Evolutionary conservation across 148 eudicot genomes (phyloP).

Genomic region (Chenopodium suecicum): DNA sequence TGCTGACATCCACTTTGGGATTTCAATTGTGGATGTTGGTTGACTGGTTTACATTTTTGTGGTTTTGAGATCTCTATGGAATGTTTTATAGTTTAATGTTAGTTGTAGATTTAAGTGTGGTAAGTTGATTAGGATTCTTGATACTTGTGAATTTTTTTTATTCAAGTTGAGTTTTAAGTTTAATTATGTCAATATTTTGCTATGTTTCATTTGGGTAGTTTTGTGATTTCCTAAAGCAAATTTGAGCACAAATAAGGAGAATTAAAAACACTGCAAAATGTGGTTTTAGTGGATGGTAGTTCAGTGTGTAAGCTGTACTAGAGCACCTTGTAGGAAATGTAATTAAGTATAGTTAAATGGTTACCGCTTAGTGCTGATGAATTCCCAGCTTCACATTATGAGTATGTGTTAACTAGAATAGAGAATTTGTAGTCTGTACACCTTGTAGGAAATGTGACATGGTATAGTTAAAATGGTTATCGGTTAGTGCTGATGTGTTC

Average conservation of each 20-base stretch:
- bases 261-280: neutral
- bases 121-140: neutral
- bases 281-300: neutral
- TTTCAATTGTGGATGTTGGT: neutral
- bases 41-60: neutral
- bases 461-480: neutral
- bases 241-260: neutral
- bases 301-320: neutral
- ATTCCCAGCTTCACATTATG: neutral
- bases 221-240: neutral
- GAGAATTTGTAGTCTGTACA: neutral
- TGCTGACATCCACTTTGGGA: neutral
- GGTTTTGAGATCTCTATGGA: neutral
- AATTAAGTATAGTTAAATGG: neutral
- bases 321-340: neutral
- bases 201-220: neutral
- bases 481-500: neutral
- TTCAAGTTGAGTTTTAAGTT: neutral
- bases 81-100: conserved; percentile 1
- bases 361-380: neutral
- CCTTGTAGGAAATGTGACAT: neutral
- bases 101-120: conserved; percentile 7
- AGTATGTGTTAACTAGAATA: neutral
- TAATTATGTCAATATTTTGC: neutral
- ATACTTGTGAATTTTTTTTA: neutral